Percentiles rank a stretch among this genome's conserved stretches.
Evolutionary conservation across 2,329 filamentous ascomycete species (phyloP).

Genomic region (Fusarium acutatum): DNA sequence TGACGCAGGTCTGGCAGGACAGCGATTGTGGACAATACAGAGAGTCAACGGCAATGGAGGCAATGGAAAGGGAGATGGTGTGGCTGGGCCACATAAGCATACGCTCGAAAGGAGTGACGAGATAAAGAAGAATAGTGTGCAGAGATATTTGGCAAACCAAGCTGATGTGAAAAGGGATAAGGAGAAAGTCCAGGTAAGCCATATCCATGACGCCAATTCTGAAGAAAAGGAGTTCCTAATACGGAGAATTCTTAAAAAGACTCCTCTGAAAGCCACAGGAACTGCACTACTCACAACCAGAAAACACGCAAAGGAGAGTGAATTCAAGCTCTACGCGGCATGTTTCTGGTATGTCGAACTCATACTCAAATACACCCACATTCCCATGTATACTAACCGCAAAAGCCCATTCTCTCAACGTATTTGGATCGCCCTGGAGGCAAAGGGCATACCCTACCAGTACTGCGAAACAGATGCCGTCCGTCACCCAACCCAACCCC

Average conservation of each 20-base stretch:
- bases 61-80: conserved; percentile 75
- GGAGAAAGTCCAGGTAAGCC: conserved; percentile 54
- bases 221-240: background rate
- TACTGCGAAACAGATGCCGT: conserved; percentile 89
- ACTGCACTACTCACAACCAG: conserved; percentile 73
- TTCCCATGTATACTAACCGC: background rate
- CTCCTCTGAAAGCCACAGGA: conserved; percentile 77
- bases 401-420: conserved; percentile 82
- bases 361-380: background rate
- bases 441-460: conserved; percentile 81
- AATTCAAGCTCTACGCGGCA: conserved; percentile 81
- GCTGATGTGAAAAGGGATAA: conserved; percentile 68
- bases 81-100: conserved; percentile 78
- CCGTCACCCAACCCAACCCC: conserved; percentile 66
- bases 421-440: conserved; percentile 88
- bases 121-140: conserved; percentile 83
- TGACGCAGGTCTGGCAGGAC: conserved; percentile 49
- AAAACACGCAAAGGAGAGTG: conserved; percentile 73
- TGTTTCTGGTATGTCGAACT: conserved; percentile 78
- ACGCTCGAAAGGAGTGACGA: conserved; percentile 76
- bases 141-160: conserved; percentile 70
- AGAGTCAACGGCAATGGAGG: conserved; percentile 79
- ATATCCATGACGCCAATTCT: too few relatives aligned
- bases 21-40: conserved; percentile 77
- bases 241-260: conserved; percentile 60